Evolutionary conservation across 768 basidiomycete genomes (phyloP), one percentile per base, ranked within the genome.

Genomic region (Melanogaster broomeanus): DNA sequence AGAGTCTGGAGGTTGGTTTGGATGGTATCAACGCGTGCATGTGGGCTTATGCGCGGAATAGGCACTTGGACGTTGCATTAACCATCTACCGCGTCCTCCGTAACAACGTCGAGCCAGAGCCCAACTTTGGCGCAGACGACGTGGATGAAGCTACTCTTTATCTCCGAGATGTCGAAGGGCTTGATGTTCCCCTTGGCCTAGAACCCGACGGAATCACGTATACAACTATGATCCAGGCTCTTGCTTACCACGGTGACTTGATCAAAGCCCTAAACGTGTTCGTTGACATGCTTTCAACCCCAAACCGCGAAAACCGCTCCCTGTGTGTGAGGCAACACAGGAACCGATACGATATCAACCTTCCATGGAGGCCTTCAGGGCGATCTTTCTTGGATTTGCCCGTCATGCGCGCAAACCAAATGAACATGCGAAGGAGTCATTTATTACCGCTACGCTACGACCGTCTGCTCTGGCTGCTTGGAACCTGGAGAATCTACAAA

Each of bases 351-450:
- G 61, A 8, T 79, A 75, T 49, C 66, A 62, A 22, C 80, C 81
- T 3, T 80, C 75, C 2, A 62, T 81, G 42, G 67, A 78, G 19
- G 73, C 82, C 28, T 93, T 86, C 65, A 82, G 88, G 19, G 81
- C 81, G 16, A 64, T 94, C 35, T 92, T 94, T 61, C 76, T 87
- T 16, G 90, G 88, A 1, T 93, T 91, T 64, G 72, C 75, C 7
- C 80, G 79, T 11, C 83, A 88, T 57, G 88, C 80, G 22, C 51
- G 47, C 34, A 56, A 69, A 25, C 61, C 67, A 38, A 49, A 40
- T 4, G 45, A 55, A 19, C 24, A 24, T n/a, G 11, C 16, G 31
- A 47, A 38, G 5, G 28, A 49, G 38, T 54, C 34, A 41, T 38
- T 25, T 33, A 15, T 48, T 11, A 38, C 49, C 34, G 27, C 46